Base-by-base conservation (phyloP, 371 early-diverging fungal genomes). In the Funneliformis caledonium region DNA sequence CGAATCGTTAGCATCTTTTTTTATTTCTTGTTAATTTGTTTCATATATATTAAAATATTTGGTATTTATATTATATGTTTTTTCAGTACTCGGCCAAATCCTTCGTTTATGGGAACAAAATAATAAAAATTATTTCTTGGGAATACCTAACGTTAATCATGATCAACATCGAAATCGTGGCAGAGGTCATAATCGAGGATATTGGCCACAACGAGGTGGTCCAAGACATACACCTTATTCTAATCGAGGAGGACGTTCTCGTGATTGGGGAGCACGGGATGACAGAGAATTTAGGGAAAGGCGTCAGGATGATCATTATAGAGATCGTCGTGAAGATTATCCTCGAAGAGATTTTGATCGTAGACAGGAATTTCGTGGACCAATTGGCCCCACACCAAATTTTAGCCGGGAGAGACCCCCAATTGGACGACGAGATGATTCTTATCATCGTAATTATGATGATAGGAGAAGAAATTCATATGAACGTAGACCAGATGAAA, bases 321-420 rank as follows among this genome's bases (percentile, higher is more conserved):
- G 84, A 11, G 85, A 85, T 61, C 81, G 85, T 37, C 84, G 85
- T 5, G 84, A 84, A 65, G 85, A 87, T 37, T 83, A 85, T 74
- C 81, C 82, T 10, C 83, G 86, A n/a, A 81, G 83, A 37, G 86
- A 85, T 31, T 87, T 81, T 77, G 87, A 88, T 62, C 85, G 85
- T 47, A 81, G 83, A n/a, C 85, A 82, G 31, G 85, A 85, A 59
- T 83, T 84, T 72, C 84, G 82, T 45, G 73, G 68, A 1, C 78
- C 81, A 65, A 82, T 80, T 9, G 37, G 56, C 50, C 80, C 84
- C 0, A 45, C 83, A 2, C 82, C 78, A 37, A 19, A 22, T 76
- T 76, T 74, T 67, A 43, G 26, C 19, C 83, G 86, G 50, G 82
- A 81, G 4, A 81, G 81, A 80, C 83, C 78, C 7, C 72, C 11